A percentile compares a stretch with the other conserved stretches of the same genome.
Evolutionary conservation across 202 grass and related monocot genomes (phyloP).

Genomic region (Schoenoplectus tabernaemontani): DNA sequence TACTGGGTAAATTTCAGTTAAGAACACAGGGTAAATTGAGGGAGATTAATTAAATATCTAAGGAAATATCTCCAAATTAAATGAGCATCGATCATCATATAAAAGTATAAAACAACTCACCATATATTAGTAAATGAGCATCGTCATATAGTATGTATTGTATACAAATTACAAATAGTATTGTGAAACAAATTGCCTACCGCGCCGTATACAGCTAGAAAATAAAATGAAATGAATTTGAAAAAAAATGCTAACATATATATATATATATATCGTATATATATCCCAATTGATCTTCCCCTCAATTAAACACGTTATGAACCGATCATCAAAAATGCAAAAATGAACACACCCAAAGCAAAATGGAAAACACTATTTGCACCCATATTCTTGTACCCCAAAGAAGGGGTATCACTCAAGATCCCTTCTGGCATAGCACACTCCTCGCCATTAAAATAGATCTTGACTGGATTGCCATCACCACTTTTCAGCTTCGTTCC

Average conservation of each 20-base stretch:
- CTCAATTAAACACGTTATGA: not conserved
- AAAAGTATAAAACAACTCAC: too few relatives aligned
- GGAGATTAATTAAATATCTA: too few relatives aligned
- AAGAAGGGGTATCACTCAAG: not conserved
- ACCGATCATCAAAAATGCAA: slow-evolving; percentile 1
- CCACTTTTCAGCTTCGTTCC: not conserved
- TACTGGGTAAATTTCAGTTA: too few relatives aligned
- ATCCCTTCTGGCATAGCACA: slow-evolving; percentile 19
- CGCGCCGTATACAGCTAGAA: not conserved
- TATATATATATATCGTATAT: too few relatives aligned
- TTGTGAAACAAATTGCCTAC: not conserved
- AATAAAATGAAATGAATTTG: not conserved
- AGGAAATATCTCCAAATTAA: too few relatives aligned
- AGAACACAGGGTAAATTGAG: too few relatives aligned
- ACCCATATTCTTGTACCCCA: not conserved
- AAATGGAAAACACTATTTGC: not conserved
- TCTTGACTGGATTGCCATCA: slow-evolving; percentile 10
- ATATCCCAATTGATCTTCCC: not conserved
- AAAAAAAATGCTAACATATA: not conserved
- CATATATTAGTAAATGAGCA: not conserved
- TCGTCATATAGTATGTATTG: not conserved
- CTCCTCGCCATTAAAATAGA: slow-evolving; percentile 16
- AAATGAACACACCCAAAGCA: not conserved
- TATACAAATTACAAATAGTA: slow-evolving; percentile 5
- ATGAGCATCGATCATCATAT: too few relatives aligned